These are phyloP conservation scores for Scedosporium boydii DNA, from an alignment of 2,329 filamentous ascomycete species.

Conservation along the genomic window DNA sequence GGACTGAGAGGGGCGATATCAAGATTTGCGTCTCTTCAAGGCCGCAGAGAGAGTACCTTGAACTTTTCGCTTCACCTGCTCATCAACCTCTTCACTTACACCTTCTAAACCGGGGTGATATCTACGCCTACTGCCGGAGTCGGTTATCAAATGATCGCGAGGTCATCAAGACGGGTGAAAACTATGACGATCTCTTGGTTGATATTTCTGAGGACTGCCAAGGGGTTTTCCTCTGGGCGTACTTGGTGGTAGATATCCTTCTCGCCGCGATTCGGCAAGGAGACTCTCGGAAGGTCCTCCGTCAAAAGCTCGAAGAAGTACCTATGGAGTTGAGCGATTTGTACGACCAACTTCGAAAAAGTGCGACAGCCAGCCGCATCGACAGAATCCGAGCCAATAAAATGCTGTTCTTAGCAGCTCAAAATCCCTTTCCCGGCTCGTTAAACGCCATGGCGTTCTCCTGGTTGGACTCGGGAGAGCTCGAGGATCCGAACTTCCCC, in stretches of 20 bases:
- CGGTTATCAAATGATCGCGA: background rate
- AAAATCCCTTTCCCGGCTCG: no score
- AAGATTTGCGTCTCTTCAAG: background rate
- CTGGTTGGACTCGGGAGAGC: no score
- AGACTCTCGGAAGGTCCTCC: background rate
- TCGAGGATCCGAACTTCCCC: background rate
- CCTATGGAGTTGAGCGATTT: background rate
- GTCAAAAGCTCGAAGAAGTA: background rate
- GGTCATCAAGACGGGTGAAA: background rate
- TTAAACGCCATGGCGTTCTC: no score
- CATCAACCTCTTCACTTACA: background rate
- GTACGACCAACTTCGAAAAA: background rate
- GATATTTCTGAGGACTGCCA: background rate
- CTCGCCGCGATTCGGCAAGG: background rate
- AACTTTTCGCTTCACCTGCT: background rate
- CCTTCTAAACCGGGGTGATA: background rate
- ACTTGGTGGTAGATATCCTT: background rate
- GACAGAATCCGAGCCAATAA: background rate
- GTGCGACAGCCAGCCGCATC: background rate
- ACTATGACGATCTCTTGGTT: background rate
- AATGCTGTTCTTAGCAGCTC: background rate
- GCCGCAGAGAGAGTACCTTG: background rate
- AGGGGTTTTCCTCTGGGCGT: conserved; percentile 9
- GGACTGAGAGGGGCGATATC: background rate
- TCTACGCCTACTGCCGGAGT: background rate